Base-by-base conservation (phyloP, 148 eudicot genomes). In the Dysphania ambrosioides region DNA sequence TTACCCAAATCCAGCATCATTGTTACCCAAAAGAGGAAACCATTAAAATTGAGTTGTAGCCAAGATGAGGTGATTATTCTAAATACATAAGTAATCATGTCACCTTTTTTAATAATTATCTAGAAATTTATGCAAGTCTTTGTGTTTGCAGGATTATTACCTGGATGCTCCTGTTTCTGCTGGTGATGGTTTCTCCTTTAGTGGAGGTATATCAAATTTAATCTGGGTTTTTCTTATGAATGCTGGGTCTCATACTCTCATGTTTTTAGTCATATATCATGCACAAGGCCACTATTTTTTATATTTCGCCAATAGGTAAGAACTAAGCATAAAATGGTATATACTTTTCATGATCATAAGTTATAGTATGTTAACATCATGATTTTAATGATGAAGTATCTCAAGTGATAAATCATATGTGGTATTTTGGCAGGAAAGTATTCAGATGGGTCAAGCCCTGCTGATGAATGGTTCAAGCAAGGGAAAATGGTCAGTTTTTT, bases 131-230 rank as follows among this genome's bases (percentile, higher is more conserved):
- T 57, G 31, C n/a, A n/a, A 26, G 41, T 19, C n/a, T 24, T 40
- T 18, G 1, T 32, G 53, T 31, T 12, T 75, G 66, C 77, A 94
- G 97, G 96, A 89, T 82, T 92, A 86, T 82, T 92, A 90, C 83
- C 41, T 95, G 82, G 96, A 95, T 83, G 99, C 99, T 75, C 93
- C 93, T 74, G 93, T 78, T 72, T 88, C 91, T 69, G 80, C 74
- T 75, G 99, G 99, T 49, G 99, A 95, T 82, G 99, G 99, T n/a
- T 95, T 95, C 79, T 90, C 96, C 61, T 95, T 95, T 69, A 90
- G 93, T 75, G 99, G 99, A 85, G 99, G 99, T 95, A 65, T 79
- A 41, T 70, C 0, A 41, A 53, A 70, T 36, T 35, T 2, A 38
- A 60, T 8, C 65, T 60, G 31, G 35, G 35, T 64, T 19, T 32